Evolutionary conservation across 1,139 yeast genomes (phyloP), one percentile per base, ranked within the genome.

Genomic region (Suhomyces taliae): DNA sequence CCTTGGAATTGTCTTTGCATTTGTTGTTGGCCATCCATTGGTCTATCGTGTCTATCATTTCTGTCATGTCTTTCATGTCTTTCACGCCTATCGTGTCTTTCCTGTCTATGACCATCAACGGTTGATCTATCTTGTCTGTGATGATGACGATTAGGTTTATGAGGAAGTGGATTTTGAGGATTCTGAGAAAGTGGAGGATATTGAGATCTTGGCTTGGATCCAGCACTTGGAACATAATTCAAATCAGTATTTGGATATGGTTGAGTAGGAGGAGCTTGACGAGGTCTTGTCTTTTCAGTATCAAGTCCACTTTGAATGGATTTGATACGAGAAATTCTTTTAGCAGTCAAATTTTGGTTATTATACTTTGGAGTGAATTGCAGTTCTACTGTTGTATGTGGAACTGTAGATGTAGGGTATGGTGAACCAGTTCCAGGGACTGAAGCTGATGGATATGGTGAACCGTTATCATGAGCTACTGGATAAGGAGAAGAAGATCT

Each of bases 381-480:
- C 33, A 44, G 44, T 12, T 55, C 55, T 12, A 53, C 47, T 7
- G 53, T 31, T 4, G 53, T 31, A 39, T 52, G 57, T 2, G 59
- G 47, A 1, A 59, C 50, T 9, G 61, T 49, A 0, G 59, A 48
- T 10, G 51, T 39, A 19, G 61, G 60, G 39, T 64, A 64, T 6
- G 67, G 67, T 2, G 67, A 62, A 36, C 57, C 60, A 15, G 49
- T 48, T 29, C 32, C 32, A 6, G 32, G n/a, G 11, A 56, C 45
- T 6, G 37, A 12, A 6, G 12, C n/a, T 14, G 38, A 4, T 24
- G 14, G 27, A 11, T 29, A 11, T 1, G 38, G 10, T 3, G 24
- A 32, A 15, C 37, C 41, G 7, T 27, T 26, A 10, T 36, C 36
- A 12, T 14, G n/a, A n/a, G 8, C 12, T 12, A 9, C 24, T 15